These are phyloP conservation scores for Fusarium bulbicola DNA, from an alignment of 2,329 filamentous ascomycete genomes.

Conservation along the genomic window DNA sequence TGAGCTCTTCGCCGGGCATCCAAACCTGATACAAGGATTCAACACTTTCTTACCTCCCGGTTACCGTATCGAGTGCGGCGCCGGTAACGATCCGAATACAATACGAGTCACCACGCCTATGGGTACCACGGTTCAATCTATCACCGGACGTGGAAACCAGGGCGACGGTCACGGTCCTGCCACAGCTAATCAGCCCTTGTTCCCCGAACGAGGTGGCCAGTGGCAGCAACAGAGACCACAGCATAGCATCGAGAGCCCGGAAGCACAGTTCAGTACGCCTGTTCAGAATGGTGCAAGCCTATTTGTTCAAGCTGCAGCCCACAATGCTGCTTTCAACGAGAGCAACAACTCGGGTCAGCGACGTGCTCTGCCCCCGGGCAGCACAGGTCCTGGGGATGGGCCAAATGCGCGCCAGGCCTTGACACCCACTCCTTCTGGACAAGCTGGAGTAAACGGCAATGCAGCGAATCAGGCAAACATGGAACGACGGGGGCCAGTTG, in stretches of 20 bases:
- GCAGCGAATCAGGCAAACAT: constrained; percentile 68
- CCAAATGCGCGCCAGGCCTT: constrained; percentile 63
- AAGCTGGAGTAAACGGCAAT: constrained; percentile 69
- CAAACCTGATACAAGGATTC: constrained; percentile 95
- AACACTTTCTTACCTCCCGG: constrained; percentile 97
- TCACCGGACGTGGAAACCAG: constrained; percentile 65
- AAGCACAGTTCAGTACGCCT: constrained; percentile 68
- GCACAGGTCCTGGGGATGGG: constrained; percentile 51
- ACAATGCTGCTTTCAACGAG: constrained; percentile 48
- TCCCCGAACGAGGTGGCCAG: constrained; percentile 59
- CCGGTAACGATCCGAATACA: constrained; percentile 92
- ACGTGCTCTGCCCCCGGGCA: constrained; percentile 42
- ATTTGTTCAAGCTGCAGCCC: constrained; percentile 56
- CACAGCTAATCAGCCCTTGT: constrained; percentile 54
- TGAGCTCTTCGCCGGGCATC: constrained; percentile 93
- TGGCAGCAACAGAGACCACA: constrained; percentile 67
- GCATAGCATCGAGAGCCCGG: constrained; percentile 70
- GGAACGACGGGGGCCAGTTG: constrained; percentile 92
- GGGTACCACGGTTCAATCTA: constrained; percentile 94
- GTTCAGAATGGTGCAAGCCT: constrained; percentile 59
- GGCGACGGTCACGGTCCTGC: constrained; percentile 54
- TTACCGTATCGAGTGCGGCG: constrained; percentile 95
- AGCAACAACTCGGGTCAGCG: constrained; percentile 45
- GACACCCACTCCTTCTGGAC: constrained; percentile 68
- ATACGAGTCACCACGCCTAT: constrained; percentile 97